Base-by-base conservation (phyloP, 164 flowering plant species). In the Umbilicus rupestris region DNA sequence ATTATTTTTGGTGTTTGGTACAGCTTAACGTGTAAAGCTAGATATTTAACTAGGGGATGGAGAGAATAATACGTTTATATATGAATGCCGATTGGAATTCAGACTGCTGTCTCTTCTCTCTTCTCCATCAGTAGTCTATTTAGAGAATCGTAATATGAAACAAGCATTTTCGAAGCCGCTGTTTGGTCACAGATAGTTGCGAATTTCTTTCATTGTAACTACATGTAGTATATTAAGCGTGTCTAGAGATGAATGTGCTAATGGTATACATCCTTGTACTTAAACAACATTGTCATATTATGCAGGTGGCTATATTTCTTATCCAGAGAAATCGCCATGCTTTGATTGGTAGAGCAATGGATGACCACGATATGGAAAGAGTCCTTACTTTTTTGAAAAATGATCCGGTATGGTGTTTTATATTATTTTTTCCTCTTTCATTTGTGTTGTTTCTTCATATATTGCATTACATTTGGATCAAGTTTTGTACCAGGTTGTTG, bases 301-400 rank as follows among this genome's bases (percentile, higher is more conserved):
- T 80, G 73, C 85, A 92, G 99, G 99, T 92, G 64, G 99, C 99
- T 66, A 85, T 92, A 77, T 95, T 95, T 76, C 88, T 95, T 64
- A 88, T 95, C 70, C 97, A 89, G 70, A 85, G 99, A 74, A 95
- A 95, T 68, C 89, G 99, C 0, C 97, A 90, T 80, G 96, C 96
- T 70, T 78, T 95, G 80, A 88, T 95, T 67, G 99, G 99, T 24
- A 81, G 99, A 78, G 97, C 99, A 74, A 95, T 95, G 79, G 99
- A 95, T 74, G 88, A 89, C 73, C 76, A 92, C 70, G 99, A 95
- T 73, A 90, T 89, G 96, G 74, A 88, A 72, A 89, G 79, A 73
- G 94, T 95, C 72, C 90, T 94, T 57, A 77, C 65, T 2, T 86
- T 95, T 72, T 72, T 95, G 72, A 87, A 83, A 74, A 86, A 84